Conservation (phyloP, 2,329 filamentous ascomycete genomes). For the Sphaceloma murrayae region DNA sequence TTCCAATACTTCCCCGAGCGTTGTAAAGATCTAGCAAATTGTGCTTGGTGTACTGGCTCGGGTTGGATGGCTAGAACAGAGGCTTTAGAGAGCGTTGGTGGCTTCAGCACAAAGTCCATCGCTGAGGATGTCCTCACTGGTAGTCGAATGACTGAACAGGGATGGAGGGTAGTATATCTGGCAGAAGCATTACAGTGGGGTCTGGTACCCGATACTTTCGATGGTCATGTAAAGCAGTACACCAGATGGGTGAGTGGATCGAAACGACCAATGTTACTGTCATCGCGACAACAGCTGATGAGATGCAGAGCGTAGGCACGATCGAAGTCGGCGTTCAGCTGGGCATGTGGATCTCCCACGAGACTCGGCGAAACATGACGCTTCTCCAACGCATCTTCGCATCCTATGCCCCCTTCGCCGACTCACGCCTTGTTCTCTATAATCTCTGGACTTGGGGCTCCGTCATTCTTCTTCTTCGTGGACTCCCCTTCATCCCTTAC, state of each 20-base stretch:
- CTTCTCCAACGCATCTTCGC: no score
- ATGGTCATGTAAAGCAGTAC: conserved; percentile 48
- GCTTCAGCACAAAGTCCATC: conserved; percentile 51
- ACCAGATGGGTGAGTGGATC: conserved; percentile 39
- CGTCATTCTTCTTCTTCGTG: no score
- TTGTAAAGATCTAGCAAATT: conserved; percentile 38
- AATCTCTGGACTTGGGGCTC: no score
- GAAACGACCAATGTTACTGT: neutral
- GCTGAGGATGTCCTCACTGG: conserved; percentile 54
- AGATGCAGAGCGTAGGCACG: conserved; percentile 51
- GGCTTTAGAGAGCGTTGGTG: conserved; percentile 52
- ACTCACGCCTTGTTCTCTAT: no score
- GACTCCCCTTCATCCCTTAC: no score
- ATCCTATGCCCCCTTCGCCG: no score
- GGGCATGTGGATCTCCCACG: no score
- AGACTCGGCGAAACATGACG: no score
- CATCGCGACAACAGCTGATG: conserved; percentile 33
- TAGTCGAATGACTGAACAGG: conserved; percentile 48
- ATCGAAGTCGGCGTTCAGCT: conserved; percentile 52
- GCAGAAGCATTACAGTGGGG: conserved; percentile 53
- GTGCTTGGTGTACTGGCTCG: conserved; percentile 57
- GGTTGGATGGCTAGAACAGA: conserved; percentile 52
- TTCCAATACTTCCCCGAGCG: conserved; percentile 48
- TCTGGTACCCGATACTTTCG: conserved; percentile 48
- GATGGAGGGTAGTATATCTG: conserved; percentile 54